Evolutionary conservation across 1,284 basidiomycete genomes (phyloP).

Genomic region (Inonotus obliquus): DNA sequence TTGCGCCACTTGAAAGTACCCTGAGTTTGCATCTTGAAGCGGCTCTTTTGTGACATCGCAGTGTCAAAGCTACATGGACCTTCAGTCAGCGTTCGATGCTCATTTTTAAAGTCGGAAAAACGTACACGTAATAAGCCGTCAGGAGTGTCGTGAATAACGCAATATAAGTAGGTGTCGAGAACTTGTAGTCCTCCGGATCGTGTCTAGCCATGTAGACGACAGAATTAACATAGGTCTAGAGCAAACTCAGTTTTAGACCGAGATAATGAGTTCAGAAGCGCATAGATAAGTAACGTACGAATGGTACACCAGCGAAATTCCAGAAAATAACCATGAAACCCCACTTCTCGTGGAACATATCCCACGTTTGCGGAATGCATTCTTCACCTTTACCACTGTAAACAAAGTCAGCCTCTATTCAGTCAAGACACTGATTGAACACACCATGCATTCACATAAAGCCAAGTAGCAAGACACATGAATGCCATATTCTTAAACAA

Average conservation of each 20-base stretch:
- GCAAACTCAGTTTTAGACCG: constrained; percentile 16
- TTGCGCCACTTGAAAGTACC: constrained; percentile 83
- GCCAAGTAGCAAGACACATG: constrained; percentile 93
- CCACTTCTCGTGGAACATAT: constrained; percentile 97
- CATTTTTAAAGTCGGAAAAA: constrained; percentile 17
- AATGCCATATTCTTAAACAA: constrained; percentile 84
- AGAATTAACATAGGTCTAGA: constrained; percentile 92
- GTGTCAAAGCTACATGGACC: constrained; percentile 72
- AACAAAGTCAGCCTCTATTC: not conserved
- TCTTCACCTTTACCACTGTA: constrained; percentile 80
- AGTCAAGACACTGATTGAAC: constrained; percentile 20
- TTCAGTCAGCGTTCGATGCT: constrained; percentile 20
- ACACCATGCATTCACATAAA: constrained; percentile 96
- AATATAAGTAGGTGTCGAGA: constrained; percentile 75
- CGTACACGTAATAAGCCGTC: constrained; percentile 81
- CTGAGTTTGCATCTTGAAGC: constrained; percentile 96
- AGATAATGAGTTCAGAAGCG: not conserved
- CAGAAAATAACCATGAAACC: constrained; percentile 96
- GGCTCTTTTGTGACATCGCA: constrained; percentile 95
- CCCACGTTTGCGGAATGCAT: constrained; percentile 99
- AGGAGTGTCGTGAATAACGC: constrained; percentile 72
- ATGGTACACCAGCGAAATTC: constrained; percentile 94
- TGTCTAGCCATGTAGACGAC: constrained; percentile 98
- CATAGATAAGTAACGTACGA: constrained; percentile 45
- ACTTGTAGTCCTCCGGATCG: constrained; percentile 83